A percentile compares a stretch with the other conserved stretches of the same genome.
These are phyloP conservation scores for Diplotaxis tenuifolia DNA, from an alignment of 345 rosid species.

Conservation along the genomic window DNA sequence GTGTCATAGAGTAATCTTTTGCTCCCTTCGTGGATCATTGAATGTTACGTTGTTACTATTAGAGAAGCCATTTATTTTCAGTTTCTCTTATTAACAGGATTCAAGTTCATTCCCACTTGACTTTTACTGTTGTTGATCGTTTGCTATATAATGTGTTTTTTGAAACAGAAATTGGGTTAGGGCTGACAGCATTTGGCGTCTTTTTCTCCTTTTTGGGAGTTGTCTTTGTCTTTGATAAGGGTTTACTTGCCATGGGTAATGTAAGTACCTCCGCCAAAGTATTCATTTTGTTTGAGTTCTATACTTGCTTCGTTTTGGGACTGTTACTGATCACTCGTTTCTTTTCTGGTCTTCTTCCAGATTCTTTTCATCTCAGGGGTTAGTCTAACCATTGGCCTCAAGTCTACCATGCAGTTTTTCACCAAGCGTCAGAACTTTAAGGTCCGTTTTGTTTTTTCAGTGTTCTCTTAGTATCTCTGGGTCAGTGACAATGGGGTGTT, in stretches of 20 bases:
- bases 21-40: not conserved
- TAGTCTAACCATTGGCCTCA: constrained; percentile 83
- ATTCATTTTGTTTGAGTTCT: not conserved
- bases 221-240: constrained; percentile 87
- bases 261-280: constrained; percentile 45
- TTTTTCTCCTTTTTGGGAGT: constrained; percentile 91
- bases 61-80: not conserved
- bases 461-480: constrained; percentile 6
- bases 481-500: not conserved
- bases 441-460: constrained; percentile 42
- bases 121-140: not conserved
- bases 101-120: not conserved
- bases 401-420: constrained; percentile 95
- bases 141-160: constrained; percentile 20
- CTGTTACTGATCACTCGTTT: not conserved
- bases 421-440: constrained; percentile 90
- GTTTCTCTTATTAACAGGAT: not conserved
- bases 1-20: not conserved
- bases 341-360: constrained; percentile 42
- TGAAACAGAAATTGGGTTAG: constrained; percentile 77
- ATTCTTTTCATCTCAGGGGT: constrained; percentile 94
- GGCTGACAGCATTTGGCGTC: constrained; percentile 92
- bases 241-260: constrained; percentile 97
- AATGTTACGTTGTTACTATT: not conserved
- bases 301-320: not conserved